These are phyloP conservation scores for Nepenthes mirabilis DNA, from an alignment of 148 eudicot species.

Conservation along the genomic window DNA sequence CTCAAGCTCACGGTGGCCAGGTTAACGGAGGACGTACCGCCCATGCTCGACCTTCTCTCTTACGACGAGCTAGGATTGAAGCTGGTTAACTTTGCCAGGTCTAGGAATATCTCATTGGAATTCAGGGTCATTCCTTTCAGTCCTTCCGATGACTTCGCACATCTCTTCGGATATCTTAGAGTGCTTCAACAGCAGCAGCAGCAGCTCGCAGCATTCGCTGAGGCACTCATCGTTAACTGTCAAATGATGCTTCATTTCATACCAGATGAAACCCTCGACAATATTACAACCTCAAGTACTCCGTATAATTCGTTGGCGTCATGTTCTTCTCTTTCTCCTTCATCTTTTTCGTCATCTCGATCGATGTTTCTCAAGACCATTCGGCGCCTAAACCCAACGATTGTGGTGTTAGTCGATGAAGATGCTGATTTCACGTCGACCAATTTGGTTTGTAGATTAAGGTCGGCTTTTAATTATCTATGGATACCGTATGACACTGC, in stretches of 20 bases:
- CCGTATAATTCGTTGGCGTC: background rate
- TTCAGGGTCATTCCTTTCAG: slow-evolving; percentile 50
- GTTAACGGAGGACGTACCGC: slow-evolving; percentile 43
- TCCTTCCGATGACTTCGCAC: slow-evolving; percentile 56
- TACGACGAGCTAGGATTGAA: slow-evolving; percentile 62
- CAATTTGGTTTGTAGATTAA: slow-evolving; percentile 39
- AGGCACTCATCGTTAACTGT: slow-evolving; percentile 59
- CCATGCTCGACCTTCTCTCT: slow-evolving; percentile 47
- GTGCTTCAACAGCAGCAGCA: background rate
- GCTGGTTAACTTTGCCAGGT: slow-evolving; percentile 55
- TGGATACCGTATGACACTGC: slow-evolving; percentile 91
- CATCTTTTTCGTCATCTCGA: slow-evolving; percentile 10
- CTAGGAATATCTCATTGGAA: slow-evolving; percentile 47
- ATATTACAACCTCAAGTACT: background rate
- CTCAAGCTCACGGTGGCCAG: slow-evolving; percentile 73
- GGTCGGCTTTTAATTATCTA: slow-evolving; percentile 63
- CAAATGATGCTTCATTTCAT: slow-evolving; percentile 80
- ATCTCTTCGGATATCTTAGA: slow-evolving; percentile 43
- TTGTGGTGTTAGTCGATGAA: slow-evolving; percentile 61
- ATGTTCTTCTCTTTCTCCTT: background rate
- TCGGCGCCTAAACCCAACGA: slow-evolving; percentile 40
- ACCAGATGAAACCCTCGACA: slow-evolving; percentile 31
- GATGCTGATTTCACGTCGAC: slow-evolving; percentile 65
- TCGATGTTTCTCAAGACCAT: slow-evolving; percentile 43
- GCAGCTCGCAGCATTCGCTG: slow-evolving; percentile 7